Evolutionary conservation across 2,329 filamentous ascomycete species (phyloP).

Genomic region (Lachnellula arida): DNA sequence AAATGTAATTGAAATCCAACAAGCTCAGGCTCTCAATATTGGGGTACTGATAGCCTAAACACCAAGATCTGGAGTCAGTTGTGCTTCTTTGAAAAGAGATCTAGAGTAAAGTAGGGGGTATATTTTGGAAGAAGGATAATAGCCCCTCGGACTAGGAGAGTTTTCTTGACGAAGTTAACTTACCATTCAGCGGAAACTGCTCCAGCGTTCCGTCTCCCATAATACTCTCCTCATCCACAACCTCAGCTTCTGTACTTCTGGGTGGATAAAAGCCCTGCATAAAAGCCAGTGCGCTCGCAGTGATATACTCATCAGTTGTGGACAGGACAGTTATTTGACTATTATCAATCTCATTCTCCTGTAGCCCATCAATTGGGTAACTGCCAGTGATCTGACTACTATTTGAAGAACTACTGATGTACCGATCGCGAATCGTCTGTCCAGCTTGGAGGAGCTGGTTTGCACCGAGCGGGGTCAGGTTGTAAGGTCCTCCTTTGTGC

Average conservation of each 20-base stretch:
- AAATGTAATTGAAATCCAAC: conserved; percentile 41
- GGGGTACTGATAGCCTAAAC: conserved; percentile 68
- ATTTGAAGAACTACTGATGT: conserved; percentile 34
- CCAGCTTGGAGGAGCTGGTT: conserved; percentile 49
- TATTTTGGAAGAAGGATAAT: too few species aligned
- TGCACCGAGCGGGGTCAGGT: conserved; percentile 49
- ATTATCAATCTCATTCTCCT: conserved; percentile 44
- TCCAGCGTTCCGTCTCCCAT: conserved; percentile 57
- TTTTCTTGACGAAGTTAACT: background rate
- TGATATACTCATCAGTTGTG: conserved; percentile 45
- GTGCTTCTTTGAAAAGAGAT: too few species aligned
- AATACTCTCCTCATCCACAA: conserved; percentile 35
- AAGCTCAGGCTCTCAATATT: conserved; percentile 52
- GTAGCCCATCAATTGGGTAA: conserved; percentile 40
- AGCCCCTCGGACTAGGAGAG: too few species aligned
- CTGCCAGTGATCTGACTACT: conserved; percentile 27
- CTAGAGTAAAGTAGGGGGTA: too few species aligned
- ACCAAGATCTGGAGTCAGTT: too few species aligned
- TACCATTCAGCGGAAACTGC: conserved; percentile 59
- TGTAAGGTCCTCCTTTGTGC: conserved; percentile 26
- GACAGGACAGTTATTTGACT: conserved; percentile 41
- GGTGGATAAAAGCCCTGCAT: conserved; percentile 83
- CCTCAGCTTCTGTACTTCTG: conserved; percentile 21
- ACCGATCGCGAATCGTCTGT: conserved; percentile 44
- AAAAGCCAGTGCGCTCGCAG: conserved; percentile 69